A percentile compares a stretch with the other conserved stretches of the same genome.
phyloP scores from a whole-genome alignment of 768 basidiomycete species.

The Saitozyma sp. region DNA sequence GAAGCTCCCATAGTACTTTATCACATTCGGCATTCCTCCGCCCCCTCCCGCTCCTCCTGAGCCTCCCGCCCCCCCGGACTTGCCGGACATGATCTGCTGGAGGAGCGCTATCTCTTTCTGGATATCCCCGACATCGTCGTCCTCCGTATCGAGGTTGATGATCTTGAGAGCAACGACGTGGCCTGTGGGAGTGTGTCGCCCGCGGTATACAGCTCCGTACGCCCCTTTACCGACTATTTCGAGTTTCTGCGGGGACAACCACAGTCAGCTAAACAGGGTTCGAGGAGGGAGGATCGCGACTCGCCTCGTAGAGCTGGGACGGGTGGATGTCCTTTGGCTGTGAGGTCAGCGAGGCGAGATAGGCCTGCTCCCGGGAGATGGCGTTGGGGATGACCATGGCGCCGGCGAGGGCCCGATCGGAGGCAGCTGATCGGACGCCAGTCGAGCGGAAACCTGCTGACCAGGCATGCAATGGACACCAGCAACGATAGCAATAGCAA shows the following conservation, averaged over 20 bases:
- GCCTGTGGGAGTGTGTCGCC: slow-evolving; percentile 76
- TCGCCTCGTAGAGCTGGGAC: slow-evolving; percentile 41
- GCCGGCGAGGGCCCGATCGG: not conserved
- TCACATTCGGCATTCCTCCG: slow-evolving; percentile 67
- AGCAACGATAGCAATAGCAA: no score
- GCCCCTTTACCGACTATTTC: slow-evolving; percentile 95
- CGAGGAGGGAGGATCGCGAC: not conserved
- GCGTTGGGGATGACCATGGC: slow-evolving; percentile 37
- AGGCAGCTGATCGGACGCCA: not conserved
- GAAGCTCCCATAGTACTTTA: slow-evolving; percentile 97
- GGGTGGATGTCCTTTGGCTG: slow-evolving; percentile 44
- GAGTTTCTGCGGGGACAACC: slow-evolving; percentile 59
- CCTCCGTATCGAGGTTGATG: slow-evolving; percentile 94
- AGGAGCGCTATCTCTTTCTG: slow-evolving; percentile 93
- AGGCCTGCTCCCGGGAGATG: slow-evolving; percentile 40
- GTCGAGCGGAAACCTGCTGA: not conserved
- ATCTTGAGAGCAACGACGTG: slow-evolving; percentile 95
- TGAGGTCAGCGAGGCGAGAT: slow-evolving; percentile 27
- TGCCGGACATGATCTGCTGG: slow-evolving; percentile 63
- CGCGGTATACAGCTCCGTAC: slow-evolving; percentile 93
- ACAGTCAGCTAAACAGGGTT: slow-evolving; percentile 1
- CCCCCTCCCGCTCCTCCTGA: slow-evolving; percentile 12
- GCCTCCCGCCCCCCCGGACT: not conserved
- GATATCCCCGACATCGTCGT: slow-evolving; percentile 95
- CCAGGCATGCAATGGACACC: not conserved